Conservation (phyloP, 768 basidiomycete genomes). For the Lactarius deliciosus region DNA sequence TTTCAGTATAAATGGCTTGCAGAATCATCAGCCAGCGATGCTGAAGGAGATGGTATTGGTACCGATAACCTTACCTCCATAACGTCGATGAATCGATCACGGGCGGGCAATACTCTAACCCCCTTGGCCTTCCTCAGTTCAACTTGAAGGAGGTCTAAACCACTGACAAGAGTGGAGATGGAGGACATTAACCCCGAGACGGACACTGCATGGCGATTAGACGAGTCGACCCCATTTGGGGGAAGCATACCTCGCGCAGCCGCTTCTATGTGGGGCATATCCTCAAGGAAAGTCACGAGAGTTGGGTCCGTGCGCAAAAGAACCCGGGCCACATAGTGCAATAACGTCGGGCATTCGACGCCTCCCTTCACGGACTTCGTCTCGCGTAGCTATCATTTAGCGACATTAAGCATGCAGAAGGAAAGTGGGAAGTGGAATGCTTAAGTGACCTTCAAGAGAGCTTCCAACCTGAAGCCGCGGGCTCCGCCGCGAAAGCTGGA, state of each 20-base stretch:
- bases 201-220: constrained; percentile 54
- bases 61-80: constrained; percentile 57
- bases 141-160: constrained; percentile 53
- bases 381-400: constrained; percentile 63
- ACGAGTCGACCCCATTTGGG: neutral
- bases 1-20: constrained; percentile 41
- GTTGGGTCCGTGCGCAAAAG: constrained; percentile 66
- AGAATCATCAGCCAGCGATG: constrained; percentile 4
- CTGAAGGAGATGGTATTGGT: neutral
- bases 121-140: constrained; percentile 53
- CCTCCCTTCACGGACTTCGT: constrained; percentile 72
- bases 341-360: constrained; percentile 77
- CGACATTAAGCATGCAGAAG: neutral
- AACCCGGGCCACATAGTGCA: constrained; percentile 84
- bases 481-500: constrained; percentile 84
- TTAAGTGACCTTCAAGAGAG: constrained; percentile 67
- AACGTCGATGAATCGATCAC: constrained; percentile 63
- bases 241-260: constrained; percentile 67
- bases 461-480: constrained; percentile 79
- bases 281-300: constrained; percentile 71
- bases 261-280: constrained; percentile 76
- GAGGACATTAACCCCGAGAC: constrained; percentile 60
- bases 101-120: constrained; percentile 34
- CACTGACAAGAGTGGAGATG: constrained; percentile 55
- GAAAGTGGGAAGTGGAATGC: neutral